A percentile compares a stretch with the other conserved stretches of the same genome.
These are phyloP conservation scores for Passiflora organensis DNA, from an alignment of 345 rosid species.

Conservation along the genomic window DNA sequence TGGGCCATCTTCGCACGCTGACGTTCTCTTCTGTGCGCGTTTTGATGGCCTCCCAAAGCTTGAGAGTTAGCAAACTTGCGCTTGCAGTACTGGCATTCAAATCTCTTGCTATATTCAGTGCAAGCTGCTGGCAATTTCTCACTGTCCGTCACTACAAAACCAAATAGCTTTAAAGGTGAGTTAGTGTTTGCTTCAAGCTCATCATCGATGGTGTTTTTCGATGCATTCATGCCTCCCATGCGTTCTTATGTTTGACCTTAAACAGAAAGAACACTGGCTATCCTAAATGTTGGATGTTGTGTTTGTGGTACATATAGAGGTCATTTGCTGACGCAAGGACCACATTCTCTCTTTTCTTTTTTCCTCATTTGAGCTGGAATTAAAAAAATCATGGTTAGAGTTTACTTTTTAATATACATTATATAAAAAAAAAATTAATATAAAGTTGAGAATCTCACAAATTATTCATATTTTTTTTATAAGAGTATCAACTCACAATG, in stretches of 20 bases:
- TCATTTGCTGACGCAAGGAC: no score
- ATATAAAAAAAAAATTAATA: no score
- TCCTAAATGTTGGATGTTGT: not conserved
- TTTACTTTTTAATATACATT: not conserved
- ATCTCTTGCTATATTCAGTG: slow-evolving; percentile 20
- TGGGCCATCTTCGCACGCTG: slow-evolving; percentile 38
- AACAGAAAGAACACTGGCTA: not conserved
- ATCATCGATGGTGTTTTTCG: not conserved
- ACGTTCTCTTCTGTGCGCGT: slow-evolving; percentile 52
- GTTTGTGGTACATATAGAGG: no score
- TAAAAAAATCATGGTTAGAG: not conserved
- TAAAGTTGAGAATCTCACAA: no score
- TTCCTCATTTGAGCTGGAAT: no score
- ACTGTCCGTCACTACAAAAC: not conserved
- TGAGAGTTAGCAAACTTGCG: slow-evolving; percentile 42
- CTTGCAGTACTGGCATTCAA: slow-evolving; percentile 43
- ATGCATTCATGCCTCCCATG: no score
- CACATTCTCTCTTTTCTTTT: no score
- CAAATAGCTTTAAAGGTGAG: slow-evolving; percentile 2
- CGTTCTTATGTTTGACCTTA: no score
- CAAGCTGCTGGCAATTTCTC: not conserved
- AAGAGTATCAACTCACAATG: no score
- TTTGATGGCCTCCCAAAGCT: slow-evolving; percentile 56
- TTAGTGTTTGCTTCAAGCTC: not conserved
- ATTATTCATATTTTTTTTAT: no score